Evolutionary conservation across 2,329 filamentous ascomycete species (phyloP).

Genomic region (Ophiocordyceps robertsii): DNA sequence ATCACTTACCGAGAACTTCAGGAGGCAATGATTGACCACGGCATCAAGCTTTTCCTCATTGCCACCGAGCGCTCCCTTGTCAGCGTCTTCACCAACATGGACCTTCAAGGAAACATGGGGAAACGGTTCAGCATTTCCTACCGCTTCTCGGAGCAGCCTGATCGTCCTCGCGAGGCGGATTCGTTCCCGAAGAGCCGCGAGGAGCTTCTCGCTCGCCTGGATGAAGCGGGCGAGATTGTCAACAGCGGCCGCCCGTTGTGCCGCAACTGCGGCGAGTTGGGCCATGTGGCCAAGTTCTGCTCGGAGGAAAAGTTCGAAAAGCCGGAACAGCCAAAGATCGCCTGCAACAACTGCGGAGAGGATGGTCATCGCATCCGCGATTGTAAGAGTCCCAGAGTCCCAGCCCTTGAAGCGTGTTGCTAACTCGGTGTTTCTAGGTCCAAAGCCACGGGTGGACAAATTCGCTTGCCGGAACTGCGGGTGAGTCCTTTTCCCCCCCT

Average conservation of each 20-base stretch:
- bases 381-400: constrained; percentile 31
- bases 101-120: constrained; percentile 53
- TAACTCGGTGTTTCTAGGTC: constrained; percentile 24
- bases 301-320: constrained; percentile 40
- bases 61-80: constrained; percentile 44
- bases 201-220: constrained; percentile 51
- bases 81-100: constrained; percentile 53
- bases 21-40: constrained; percentile 38
- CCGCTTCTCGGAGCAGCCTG: constrained; percentile 43
- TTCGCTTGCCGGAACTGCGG: constrained; percentile 59
- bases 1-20: constrained; percentile 50
- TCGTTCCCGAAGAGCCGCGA: constrained; percentile 44
- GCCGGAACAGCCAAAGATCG: constrained; percentile 30
- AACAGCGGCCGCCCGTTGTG: constrained; percentile 47
- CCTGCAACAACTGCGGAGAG: constrained; percentile 52
- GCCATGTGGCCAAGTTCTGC: constrained; percentile 49
- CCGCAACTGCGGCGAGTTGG: constrained; percentile 48
- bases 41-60: constrained; percentile 47
- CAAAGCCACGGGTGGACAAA: constrained; percentile 46
- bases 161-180: constrained; percentile 43
- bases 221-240: constrained; percentile 50
- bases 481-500: constrained; percentile 13
- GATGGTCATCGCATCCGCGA: constrained; percentile 56
- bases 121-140: constrained; percentile 52
- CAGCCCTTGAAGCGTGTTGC: not conserved